Conservation (phyloP, 805 yeast genomes). For the Debaryomyces castellii region DNA sequence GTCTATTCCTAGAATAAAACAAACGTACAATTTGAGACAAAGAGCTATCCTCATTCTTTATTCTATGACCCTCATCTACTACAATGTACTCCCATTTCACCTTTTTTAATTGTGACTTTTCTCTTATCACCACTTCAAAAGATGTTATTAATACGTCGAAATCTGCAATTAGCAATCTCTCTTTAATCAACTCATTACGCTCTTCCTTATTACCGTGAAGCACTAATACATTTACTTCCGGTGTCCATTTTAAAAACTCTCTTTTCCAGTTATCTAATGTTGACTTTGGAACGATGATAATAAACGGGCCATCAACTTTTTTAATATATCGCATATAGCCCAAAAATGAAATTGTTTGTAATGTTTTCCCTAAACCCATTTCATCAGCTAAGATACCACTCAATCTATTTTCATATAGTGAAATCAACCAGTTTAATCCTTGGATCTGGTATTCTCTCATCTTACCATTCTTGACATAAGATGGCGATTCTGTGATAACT, state of each 20-base stretch:
- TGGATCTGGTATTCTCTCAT: conserved; percentile 91
- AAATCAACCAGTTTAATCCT: conserved; percentile 92
- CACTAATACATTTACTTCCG: conserved; percentile 83
- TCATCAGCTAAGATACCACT: conserved; percentile 97
- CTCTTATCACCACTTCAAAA: conserved; percentile 90
- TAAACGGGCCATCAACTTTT: conserved; percentile 83
- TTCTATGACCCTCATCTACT: conserved; percentile 96
- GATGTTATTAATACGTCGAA: conserved; percentile 91
- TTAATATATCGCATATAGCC: conserved; percentile 82
- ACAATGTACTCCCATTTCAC: conserved; percentile 91
- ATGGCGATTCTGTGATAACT: conserved; percentile 84
- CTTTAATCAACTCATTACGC: conserved; percentile 59
- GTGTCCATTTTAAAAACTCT: conserved; percentile 94
- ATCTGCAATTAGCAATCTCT: conserved; percentile 63
- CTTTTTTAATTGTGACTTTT: conserved; percentile 75
- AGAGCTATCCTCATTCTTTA: conserved; percentile 90
- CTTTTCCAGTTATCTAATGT: conserved; percentile 96
- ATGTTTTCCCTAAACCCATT: conserved; percentile 96
- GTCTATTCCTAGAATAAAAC: conserved; percentile 79
- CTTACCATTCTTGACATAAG: conserved; percentile 65
- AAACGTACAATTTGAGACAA: conserved; percentile 89
- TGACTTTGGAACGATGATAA: conserved; percentile 91
- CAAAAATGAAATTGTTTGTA: conserved; percentile 89
- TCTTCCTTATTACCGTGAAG: conserved; percentile 89
- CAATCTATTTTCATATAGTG: conserved; percentile 80